phyloP scores from a whole-genome alignment of 441 rosid genomes.

The Populus hybrid region DNA sequence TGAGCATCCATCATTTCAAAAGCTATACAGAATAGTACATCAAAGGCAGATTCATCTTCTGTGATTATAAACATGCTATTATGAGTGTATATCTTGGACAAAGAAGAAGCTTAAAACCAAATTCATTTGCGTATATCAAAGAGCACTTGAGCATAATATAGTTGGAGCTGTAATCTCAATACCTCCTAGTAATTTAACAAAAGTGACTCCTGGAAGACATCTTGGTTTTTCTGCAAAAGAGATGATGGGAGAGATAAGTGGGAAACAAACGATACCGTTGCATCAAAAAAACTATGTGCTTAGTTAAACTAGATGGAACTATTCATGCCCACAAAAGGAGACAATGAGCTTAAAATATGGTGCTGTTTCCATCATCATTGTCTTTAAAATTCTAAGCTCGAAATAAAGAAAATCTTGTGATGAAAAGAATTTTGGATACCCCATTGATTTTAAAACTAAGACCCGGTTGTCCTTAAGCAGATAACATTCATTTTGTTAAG shows the following conservation, averaged over 20 bases:
- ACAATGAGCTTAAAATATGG: background rate
- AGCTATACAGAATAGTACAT: conserved; percentile 81
- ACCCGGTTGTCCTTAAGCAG: background rate
- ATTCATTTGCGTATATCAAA: background rate
- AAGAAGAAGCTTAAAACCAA: background rate
- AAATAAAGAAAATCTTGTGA: background rate
- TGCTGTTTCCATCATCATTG: background rate
- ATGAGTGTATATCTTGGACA: conserved; percentile 2
- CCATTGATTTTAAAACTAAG: background rate
- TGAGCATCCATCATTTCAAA: conserved; percentile 98
- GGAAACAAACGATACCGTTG: background rate
- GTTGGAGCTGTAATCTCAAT: conserved; percentile 10
- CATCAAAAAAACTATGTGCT: background rate
- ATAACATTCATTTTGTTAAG: background rate
- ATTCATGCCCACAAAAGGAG: background rate
- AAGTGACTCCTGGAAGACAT: conserved; percentile 68
- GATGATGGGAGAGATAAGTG: conserved; percentile 5
- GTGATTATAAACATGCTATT: conserved; percentile 24
- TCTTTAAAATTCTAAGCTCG: background rate
- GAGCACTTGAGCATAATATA: background rate
- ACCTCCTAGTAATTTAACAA: conserved; percentile 85
- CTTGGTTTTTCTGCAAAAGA: conserved; percentile 71
- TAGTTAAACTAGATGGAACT: conserved; percentile 3
- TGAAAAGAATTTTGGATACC: background rate
- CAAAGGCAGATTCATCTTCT: conserved; percentile 91